Evolutionary conservation across 1,139 yeast species (phyloP).

Genomic region (Pneumocystis sp.): DNA sequence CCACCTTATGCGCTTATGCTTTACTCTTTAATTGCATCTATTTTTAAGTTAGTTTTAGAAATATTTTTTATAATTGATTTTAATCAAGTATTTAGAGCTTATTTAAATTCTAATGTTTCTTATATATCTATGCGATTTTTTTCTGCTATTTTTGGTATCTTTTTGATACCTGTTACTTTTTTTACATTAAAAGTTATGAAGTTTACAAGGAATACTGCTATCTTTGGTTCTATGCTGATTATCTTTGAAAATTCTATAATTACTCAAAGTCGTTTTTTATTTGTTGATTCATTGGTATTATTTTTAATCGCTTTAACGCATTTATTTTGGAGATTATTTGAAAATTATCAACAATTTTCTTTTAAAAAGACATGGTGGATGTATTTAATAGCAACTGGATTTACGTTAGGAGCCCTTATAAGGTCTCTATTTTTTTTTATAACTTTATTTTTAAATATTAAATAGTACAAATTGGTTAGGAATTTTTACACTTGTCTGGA

Average conservation of each 20-base stretch:
- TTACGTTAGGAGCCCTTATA: conserved; percentile 73
- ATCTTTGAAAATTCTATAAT: conserved; percentile 72
- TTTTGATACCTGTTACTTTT: conserved; percentile 61
- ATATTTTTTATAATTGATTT: not conserved
- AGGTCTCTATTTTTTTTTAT: not conserved
- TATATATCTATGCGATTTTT: conserved; percentile 72
- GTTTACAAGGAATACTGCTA: conserved; percentile 62
- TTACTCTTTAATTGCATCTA: conserved; percentile 56
- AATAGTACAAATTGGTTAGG: conserved; percentile 80
- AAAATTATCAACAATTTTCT: conserved; percentile 46
- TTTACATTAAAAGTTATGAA: conserved; percentile 78
- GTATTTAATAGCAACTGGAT: conserved; percentile 56
- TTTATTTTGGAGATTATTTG: conserved; percentile 68
- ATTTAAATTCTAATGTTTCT: conserved; percentile 36
- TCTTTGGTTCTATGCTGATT: conserved; percentile 50
- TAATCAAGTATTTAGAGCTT: conserved; percentile 16
- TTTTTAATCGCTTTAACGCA: conserved; percentile 81
- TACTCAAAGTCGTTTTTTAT: conserved; percentile 79
- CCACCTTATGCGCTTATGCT: conserved; percentile 88
- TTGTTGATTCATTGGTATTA: conserved; percentile 79
- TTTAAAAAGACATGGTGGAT: conserved; percentile 56
- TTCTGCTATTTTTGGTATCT: conserved; percentile 71
- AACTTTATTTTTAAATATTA: not conserved
- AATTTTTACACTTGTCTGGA: conserved; percentile 84
- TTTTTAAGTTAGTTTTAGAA: conserved; percentile 29